Evolutionary conservation across 805 yeast genomes (phyloP).

Genomic region (Metschnikowia baotianmanensis): DNA sequence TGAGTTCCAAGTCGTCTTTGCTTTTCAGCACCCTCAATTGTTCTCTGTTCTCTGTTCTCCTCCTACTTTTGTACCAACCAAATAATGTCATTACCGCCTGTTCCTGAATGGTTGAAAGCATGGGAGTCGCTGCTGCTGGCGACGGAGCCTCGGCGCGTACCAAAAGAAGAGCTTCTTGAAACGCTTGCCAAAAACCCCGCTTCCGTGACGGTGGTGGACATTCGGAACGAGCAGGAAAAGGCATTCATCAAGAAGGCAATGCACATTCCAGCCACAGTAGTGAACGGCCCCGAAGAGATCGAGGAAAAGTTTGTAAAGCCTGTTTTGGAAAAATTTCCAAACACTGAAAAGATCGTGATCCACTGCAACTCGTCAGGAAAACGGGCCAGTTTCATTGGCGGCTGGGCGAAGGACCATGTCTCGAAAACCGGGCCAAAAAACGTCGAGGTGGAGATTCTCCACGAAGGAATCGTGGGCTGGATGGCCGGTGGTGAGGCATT

Average conservation of each 20-base stretch:
- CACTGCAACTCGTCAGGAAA: slow-evolving; percentile 24
- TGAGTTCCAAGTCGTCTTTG: no score
- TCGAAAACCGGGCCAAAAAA: slow-evolving; percentile 13
- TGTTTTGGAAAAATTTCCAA: slow-evolving; percentile 12
- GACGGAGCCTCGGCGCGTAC: slow-evolving; percentile 11
- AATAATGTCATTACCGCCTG: slow-evolving; percentile 6
- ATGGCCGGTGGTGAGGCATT: slow-evolving; percentile 13
- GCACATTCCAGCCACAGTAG: slow-evolving; percentile 22
- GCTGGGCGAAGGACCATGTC: slow-evolving; percentile 24
- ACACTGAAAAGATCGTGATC: slow-evolving; percentile 16
- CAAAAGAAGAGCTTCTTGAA: slow-evolving; percentile 17
- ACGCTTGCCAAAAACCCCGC: slow-evolving; percentile 12
- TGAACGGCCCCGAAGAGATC: slow-evolving; percentile 18
- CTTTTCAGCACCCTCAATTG: no score
- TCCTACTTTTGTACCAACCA: no score
- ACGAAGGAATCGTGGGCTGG: slow-evolving; percentile 27
- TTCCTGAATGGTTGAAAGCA: slow-evolving; percentile 17
- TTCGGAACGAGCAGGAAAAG: slow-evolving; percentile 20
- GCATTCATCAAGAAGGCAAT: slow-evolving; percentile 19
- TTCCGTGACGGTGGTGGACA: slow-evolving; percentile 19
- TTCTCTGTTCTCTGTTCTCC: no score
- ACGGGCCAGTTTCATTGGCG: slow-evolving; percentile 22
- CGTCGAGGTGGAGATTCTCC: slow-evolving; percentile 21
- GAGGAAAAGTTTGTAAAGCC: slow-evolving; percentile 16
- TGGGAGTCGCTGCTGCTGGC: slow-evolving; percentile 12